Base-by-base conservation (phyloP, 441 rosid genomes). In the Jatropha multifida region DNA sequence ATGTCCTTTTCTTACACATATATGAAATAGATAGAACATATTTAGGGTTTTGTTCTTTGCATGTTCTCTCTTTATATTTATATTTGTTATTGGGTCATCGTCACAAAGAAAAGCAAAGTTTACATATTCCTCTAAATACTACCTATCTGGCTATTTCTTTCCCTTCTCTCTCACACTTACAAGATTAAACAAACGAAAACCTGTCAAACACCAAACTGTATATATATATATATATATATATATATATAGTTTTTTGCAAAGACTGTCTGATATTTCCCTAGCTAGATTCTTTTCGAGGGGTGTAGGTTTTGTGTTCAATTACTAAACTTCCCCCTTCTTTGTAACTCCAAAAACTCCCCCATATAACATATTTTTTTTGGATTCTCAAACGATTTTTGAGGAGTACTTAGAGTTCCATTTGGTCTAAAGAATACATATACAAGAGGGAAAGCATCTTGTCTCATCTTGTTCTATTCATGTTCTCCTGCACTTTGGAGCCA, bases 381-480 rank as follows among this genome's bases (percentile, higher is more conserved):
- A 37, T 77, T 64, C 74, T 63, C 73, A 58, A 65, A 75, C 68
- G 65, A 79, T 23, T 77, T 74, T 77, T 76, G 72, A 62, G 44
- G 46, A 46, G 73, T 60, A 46, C 72, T 56, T 52, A 40, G 0
- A 32, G 40, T 67, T 76, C 72, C 81, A 74, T 71, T 44, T 65
- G 8, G 18, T 76, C 63, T 74, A 81, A 81, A 61, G 64, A 76
- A 76, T 78, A 81, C 82, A 81, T 70, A 74, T 77, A 78, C 54
- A 74, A 62, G 59, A 74, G 51, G 65, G 65, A 70, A 70, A 74
- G 46, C 74, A 77, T 69, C 65, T 73, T 61, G 46, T 48, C 68
- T 62, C 71, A 48, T 49, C 62, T 63, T 61, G 20, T 81, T 72
- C 70, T 56, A 49, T 6, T 76, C 64, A 54, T 27, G 27, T 2